Conservation (phyloP, 768 basidiomycete genomes). For the Pholiota molesta region DNA sequence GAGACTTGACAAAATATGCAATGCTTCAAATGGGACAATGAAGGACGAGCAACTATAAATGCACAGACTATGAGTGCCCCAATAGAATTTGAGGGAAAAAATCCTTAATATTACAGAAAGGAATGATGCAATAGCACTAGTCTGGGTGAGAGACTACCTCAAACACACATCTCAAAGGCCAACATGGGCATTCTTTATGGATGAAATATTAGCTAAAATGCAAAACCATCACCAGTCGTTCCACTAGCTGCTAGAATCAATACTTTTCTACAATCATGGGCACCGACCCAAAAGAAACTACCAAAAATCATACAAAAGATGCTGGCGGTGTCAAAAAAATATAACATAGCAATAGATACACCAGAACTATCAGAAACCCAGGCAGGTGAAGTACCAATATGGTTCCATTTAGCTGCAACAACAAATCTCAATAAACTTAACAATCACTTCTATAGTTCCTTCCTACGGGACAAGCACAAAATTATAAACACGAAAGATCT, state of each 20-base stretch:
- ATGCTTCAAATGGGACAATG: conserved; percentile 25
- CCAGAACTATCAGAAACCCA: not conserved
- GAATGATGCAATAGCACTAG: conserved; percentile 3
- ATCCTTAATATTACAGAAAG: not conserved
- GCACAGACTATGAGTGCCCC: conserved; percentile 11
- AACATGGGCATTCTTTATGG: not conserved
- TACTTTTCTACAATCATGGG: not conserved
- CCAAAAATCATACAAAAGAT: not conserved
- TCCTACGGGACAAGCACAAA: not conserved
- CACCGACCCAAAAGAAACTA: not conserved
- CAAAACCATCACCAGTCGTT: not conserved
- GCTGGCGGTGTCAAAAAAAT: not conserved
- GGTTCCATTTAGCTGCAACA: not conserved
- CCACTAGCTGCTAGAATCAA: not conserved
- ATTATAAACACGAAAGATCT: not conserved
- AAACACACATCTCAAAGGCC: not conserved
- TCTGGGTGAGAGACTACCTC: not conserved
- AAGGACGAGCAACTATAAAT: conserved; percentile 17
- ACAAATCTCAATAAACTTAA: not conserved
- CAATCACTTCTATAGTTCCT: conserved; percentile 1
- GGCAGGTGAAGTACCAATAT: not conserved
- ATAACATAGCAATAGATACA: not conserved
- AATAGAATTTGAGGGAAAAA: not conserved
- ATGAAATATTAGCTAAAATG: not conserved
- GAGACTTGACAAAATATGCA: conserved; percentile 20